Base-by-base conservation (phyloP, 352 stramenopile species). In the Phytophthora podocarpi region DNA sequence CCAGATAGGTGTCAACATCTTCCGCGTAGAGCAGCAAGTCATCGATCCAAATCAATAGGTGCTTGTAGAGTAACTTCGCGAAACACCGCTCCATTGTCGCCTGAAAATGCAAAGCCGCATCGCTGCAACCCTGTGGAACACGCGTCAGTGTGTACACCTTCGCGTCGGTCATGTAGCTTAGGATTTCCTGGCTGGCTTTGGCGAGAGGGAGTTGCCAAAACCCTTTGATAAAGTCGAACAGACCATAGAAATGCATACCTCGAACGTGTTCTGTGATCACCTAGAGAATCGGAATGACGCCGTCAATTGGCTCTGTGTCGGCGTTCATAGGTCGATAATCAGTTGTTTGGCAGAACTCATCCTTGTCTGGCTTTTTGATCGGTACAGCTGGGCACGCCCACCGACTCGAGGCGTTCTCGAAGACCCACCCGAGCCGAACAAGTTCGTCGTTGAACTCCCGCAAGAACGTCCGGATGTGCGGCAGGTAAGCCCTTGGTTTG, bases 1-100 rank as follows among this genome's bases (percentile, higher is more conserved):
- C 18, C 16, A 74, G 24, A 46, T 67, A 78, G 9, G 40, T 59
- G 11, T 64, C 49, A 5, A 66, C 52, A 26, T 63, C 47, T 3
- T 45, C n/a, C n/a, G n/a, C n/a, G 15, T 26, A 57, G 13, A 41
- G 32, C 21, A 48, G 7, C 24, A 32, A 15, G 24, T 49, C 24
- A 36, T 32, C n/a, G 41, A 49, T 49, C 41, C 41, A 49, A 11
- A 35, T 48, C 39, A 37, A 37, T 23, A 28, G n/a, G n/a, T n/a
- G n/a, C n/a, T n/a, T n/a, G n/a, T n/a, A n/a, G n/a, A n/a, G n/a
- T n/a, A 50, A 18, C 18, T 24, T 18, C 18, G 3, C 13, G 32
- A 55, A 41, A 42, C 42, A 50, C 24, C 28, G 26, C 11, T 55
- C 47, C 47, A 55, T 55, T 15, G 47, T 55, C 15, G 32, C 20